A percentile compares a stretch with the other conserved stretches of the same genome.
Evolutionary conservation across 768 basidiomycete species (phyloP).

Genomic region (Asterophora lycoperdoides): DNA sequence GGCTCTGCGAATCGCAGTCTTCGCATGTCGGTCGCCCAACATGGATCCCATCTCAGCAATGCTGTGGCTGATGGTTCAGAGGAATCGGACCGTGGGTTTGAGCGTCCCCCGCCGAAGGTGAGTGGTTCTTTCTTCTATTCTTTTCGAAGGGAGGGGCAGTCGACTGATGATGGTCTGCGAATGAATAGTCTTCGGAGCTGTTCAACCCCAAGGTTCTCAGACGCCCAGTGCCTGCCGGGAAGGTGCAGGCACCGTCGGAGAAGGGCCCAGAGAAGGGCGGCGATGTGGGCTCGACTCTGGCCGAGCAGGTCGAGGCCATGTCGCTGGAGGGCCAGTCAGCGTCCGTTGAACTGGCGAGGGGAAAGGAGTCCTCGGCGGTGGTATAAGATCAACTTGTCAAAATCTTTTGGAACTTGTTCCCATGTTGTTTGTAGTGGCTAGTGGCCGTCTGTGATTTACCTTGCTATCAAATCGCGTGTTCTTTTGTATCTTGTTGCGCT

Average conservation of each 20-base stretch:
- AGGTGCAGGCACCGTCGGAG: constrained; percentile 18
- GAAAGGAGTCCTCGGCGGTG: constrained; percentile 1
- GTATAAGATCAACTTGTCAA: constrained; percentile 2
- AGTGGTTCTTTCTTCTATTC: neutral
- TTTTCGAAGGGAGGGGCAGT: neutral
- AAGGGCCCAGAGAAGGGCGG: constrained; percentile 33
- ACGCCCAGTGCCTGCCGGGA: constrained; percentile 21
- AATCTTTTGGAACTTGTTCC: neutral
- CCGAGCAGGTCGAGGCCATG: constrained; percentile 33
- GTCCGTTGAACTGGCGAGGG: neutral
- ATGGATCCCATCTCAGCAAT: constrained; percentile 3
- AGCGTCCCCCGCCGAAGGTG: constrained; percentile 47
- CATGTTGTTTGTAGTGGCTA: constrained; percentile 9
- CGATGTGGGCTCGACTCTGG: constrained; percentile 30
- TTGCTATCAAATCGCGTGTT: constrained; percentile 16
- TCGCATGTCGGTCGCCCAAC: constrained; percentile 42
- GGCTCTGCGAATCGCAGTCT: constrained; percentile 48
- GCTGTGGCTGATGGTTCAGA: constrained; percentile 28
- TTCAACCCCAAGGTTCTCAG: constrained; percentile 32
- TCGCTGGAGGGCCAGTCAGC: constrained; percentile 27
- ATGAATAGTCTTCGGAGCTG: constrained; percentile 27
- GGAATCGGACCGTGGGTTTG: constrained; percentile 43
- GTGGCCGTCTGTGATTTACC: constrained; percentile 11
- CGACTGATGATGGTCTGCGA: neutral
- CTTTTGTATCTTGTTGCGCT: constrained; percentile 13